These are phyloP conservation scores for Paxillus ammoniavirescens DNA, from an alignment of 768 basidiomycete species.

Conservation along the genomic window DNA sequence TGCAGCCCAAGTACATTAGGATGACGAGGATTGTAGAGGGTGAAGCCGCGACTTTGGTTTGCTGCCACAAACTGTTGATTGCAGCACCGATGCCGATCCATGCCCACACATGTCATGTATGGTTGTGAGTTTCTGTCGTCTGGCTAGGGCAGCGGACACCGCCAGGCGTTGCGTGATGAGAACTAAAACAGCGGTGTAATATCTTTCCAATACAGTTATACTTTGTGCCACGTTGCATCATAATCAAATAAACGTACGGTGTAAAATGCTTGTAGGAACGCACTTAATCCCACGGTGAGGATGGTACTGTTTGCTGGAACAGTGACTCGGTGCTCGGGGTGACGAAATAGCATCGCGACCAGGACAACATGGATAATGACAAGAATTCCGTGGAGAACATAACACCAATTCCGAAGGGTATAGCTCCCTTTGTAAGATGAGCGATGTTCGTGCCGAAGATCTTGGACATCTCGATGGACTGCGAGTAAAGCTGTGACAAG, in stretches of 20 bases:
- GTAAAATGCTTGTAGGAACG: conserved; percentile 5
- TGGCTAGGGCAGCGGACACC: conserved; percentile 4
- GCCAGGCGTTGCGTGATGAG: conserved; percentile 12
- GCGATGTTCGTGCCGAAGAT: no score
- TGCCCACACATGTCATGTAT: conserved; percentile 17
- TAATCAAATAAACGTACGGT: background rate
- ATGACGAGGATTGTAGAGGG: background rate
- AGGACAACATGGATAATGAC: background rate
- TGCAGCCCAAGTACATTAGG: conserved; percentile 12
- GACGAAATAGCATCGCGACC: background rate
- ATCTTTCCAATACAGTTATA: conserved; percentile 1
- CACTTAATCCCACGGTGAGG: background rate
- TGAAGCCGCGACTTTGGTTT: conserved; percentile 12
- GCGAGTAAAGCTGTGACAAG: no score
- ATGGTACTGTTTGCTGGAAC: background rate
- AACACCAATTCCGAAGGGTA: no score
- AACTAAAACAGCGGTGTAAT: conserved; percentile 15
- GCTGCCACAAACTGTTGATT: conserved; percentile 15
- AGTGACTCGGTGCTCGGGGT: conserved; percentile 3
- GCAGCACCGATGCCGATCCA: conserved; percentile 27
- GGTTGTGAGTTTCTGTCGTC: conserved; percentile 14
- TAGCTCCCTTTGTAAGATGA: no score
- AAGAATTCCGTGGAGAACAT: background rate
- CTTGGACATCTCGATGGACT: no score
- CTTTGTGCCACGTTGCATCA: background rate